Conservation (phyloP, 305 asterid genomes). For the Fraxinus ornus region DNA sequence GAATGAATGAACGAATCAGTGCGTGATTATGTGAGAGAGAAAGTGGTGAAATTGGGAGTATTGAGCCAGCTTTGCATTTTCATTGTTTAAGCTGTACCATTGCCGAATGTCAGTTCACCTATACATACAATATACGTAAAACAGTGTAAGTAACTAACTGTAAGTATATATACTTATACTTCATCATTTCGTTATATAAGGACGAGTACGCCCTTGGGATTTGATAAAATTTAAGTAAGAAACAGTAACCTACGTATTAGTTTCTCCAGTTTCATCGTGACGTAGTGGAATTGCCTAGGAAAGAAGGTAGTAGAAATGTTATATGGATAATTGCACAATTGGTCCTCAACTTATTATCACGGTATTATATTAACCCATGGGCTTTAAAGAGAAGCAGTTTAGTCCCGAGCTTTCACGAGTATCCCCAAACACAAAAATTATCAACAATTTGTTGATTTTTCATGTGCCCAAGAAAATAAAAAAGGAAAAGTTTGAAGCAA, state of each 20-base stretch:
- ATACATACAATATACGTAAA: constrained; percentile 8
- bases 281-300: constrained; percentile 33
- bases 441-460: background rate
- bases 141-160: background rate
- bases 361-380: background rate
- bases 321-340: background rate
- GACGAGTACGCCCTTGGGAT: constrained; percentile 31
- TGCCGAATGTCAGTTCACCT: constrained; percentile 20
- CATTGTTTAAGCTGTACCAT: constrained; percentile 23
- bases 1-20: background rate
- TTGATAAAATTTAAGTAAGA: background rate
- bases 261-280: constrained; percentile 29
- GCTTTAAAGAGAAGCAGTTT: background rate
- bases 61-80: constrained; percentile 38
- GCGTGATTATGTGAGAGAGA: constrained; percentile 30
- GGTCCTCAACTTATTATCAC: background rate
- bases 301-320: constrained; percentile 12
- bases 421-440: background rate
- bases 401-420: background rate
- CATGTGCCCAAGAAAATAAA: background rate
- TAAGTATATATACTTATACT: background rate
- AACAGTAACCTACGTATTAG: constrained; percentile 18
- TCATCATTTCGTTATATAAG: background rate
- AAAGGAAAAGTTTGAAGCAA: background rate
- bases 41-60: background rate